phyloP scores from a whole-genome alignment of 371 early-diverging fungal species.

The Apophysomyces ossiformis region DNA sequence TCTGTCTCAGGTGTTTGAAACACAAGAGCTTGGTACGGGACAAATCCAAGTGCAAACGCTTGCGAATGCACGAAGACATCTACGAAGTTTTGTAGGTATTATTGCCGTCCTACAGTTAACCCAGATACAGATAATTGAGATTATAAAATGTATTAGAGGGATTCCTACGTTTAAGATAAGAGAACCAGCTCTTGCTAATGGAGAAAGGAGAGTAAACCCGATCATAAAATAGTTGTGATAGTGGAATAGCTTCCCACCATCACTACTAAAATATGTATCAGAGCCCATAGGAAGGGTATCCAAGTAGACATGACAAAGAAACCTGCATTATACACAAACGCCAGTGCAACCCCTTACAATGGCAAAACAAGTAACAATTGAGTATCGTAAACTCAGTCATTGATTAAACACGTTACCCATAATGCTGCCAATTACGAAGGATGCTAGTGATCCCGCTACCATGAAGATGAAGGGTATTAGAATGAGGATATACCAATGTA shows the following conservation, averaged over 20 bases:
- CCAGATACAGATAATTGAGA: too few species aligned
- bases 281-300: conserved; percentile 73
- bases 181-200: too few species aligned
- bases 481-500: conserved; percentile 54
- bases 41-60: too few species aligned
- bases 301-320: conserved; percentile 72
- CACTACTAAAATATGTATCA: conserved; percentile 66
- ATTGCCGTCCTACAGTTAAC: too few species aligned
- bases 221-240: conserved; percentile 64
- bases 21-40: too few species aligned
- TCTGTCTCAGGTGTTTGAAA: too few species aligned
- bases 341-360: conserved; percentile 58
- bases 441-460: conserved; percentile 57
- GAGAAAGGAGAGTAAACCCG: not conserved
- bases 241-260: conserved; percentile 67
- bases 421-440: conserved; percentile 62
- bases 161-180: too few species aligned
- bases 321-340: conserved; percentile 66
- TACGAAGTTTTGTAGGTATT: too few species aligned
- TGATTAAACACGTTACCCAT: conserved; percentile 46
- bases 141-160: too few species aligned
- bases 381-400: too few species aligned
- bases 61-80: too few species aligned
- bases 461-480: conserved; percentile 57
- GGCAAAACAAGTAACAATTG: not conserved